Conservation (phyloP, 2,329 filamentous ascomycete genomes). For the Fusarium citri region DNA sequence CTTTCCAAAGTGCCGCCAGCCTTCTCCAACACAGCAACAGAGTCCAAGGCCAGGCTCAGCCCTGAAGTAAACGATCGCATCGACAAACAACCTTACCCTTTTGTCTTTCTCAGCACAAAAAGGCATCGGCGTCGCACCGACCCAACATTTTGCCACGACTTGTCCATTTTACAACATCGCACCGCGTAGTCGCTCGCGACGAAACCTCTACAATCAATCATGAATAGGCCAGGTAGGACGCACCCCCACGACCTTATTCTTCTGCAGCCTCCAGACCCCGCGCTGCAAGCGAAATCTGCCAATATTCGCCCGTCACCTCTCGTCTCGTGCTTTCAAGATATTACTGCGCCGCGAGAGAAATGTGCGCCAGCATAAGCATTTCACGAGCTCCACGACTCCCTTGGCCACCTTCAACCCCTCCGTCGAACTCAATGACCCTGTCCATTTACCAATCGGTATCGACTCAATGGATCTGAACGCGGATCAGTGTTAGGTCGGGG, state of each 20-base stretch:
- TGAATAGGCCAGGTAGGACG: constrained; percentile 71
- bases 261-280: constrained; percentile 44
- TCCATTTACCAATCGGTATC: constrained; percentile 30
- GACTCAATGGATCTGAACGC: constrained; percentile 29
- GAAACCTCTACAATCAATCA: constrained; percentile 57
- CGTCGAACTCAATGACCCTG: constrained; percentile 20
- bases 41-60: constrained; percentile 39
- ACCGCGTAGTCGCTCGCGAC: constrained; percentile 40
- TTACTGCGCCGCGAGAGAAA: constrained; percentile 8
- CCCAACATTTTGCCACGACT: constrained; percentile 30
- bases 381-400: constrained; percentile 24
- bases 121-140: constrained; percentile 30
- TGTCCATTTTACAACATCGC: constrained; percentile 25
- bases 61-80: constrained; percentile 34
- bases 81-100: constrained; percentile 35
- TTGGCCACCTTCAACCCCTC: constrained; percentile 36
- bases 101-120: constrained; percentile 44
- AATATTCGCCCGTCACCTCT: constrained; percentile 30
- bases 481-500: constrained; percentile 1
- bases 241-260: constrained; percentile 45
- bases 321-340: constrained; percentile 31
- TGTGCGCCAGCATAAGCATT: constrained; percentile 30
- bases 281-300: constrained; percentile 41
- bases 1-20: constrained; percentile 42
- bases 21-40: constrained; percentile 44